phyloP scores from a whole-genome alignment of 345 rosid species.

The Euphorbia pulcherrima region DNA sequence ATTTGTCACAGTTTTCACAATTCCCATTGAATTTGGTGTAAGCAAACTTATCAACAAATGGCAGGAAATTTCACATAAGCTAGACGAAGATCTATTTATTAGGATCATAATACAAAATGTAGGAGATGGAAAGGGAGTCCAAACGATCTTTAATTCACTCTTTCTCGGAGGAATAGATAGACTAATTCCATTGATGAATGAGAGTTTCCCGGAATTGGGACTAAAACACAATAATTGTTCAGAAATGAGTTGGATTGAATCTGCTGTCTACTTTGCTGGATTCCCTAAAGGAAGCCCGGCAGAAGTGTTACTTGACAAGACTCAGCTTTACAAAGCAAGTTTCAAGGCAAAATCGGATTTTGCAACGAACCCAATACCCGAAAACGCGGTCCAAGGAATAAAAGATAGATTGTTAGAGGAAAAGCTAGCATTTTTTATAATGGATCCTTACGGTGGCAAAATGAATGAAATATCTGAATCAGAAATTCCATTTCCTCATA shows the following conservation, averaged over 20 bases:
- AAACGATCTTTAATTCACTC: slow-evolving; percentile 12
- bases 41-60: slow-evolving; percentile 21
- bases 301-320: slow-evolving; percentile 22
- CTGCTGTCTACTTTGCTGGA: slow-evolving; percentile 17
- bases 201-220: slow-evolving; percentile 20
- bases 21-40: slow-evolving; percentile 12
- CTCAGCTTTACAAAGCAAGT: slow-evolving; percentile 16
- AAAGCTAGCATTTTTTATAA: slow-evolving; percentile 8
- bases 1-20: slow-evolving; percentile 10
- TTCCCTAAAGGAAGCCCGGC: slow-evolving; percentile 11
- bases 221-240: slow-evolving; percentile 10
- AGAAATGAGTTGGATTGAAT: slow-evolving; percentile 29
- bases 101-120: slow-evolving; percentile 18
- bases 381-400: slow-evolving; percentile 11
- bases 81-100: slow-evolving; percentile 21
- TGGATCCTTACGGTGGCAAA: slow-evolving; percentile 27
- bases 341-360: slow-evolving; percentile 26
- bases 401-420: slow-evolving; percentile 11
- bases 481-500: slow-evolving; percentile 20
- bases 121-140: background rate
- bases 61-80: slow-evolving; percentile 17
- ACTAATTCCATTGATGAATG: slow-evolving; percentile 6
- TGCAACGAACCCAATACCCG: slow-evolving; percentile 17
- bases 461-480: slow-evolving; percentile 21
- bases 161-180: slow-evolving; percentile 14